Evolutionary conservation across 1,284 basidiomycete species (phyloP).

Genomic region (Ceratobasidium sp.): DNA sequence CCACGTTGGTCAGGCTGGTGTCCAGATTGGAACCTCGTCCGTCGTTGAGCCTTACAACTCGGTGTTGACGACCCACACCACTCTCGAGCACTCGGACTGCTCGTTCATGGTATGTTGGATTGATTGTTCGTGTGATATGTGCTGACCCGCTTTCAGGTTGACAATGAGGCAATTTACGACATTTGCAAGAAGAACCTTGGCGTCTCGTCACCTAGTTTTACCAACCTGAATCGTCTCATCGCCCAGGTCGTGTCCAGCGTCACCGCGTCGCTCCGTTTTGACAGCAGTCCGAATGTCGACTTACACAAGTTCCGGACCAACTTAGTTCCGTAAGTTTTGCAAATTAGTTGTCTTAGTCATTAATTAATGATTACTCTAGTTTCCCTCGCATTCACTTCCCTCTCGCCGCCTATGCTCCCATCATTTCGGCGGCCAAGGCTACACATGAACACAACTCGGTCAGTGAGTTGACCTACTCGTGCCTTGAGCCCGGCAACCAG

Average conservation of each 20-base stretch:
- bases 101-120: constrained; percentile 87
- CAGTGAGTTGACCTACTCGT: constrained; percentile 97
- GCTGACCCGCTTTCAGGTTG: constrained; percentile 68
- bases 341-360: background rate
- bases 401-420: constrained; percentile 94
- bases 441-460: constrained; percentile 98
- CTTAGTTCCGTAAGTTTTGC: constrained; percentile 83
- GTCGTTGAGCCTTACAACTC: constrained; percentile 99
- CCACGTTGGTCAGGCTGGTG: too few relatives aligned
- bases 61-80: constrained; percentile 98
- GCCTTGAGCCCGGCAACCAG: constrained; percentile 98
- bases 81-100: constrained; percentile 99
- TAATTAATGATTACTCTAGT: constrained; percentile 57
- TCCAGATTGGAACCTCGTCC: constrained; percentile 66
- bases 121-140: constrained; percentile 37
- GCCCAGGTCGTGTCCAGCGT: constrained; percentile 98
- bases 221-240: constrained; percentile 96
- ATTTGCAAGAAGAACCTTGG: constrained; percentile 98
- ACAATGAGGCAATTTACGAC: constrained; percentile 99
- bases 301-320: constrained; percentile 99
- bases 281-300: constrained; percentile 98
- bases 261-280: constrained; percentile 97
- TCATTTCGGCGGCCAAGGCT: constrained; percentile 87
- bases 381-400: constrained; percentile 99
- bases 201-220: constrained; percentile 89